Evolutionary conservation across 768 basidiomycete genomes (phyloP).

Genomic region (Clathrus columnatus): DNA sequence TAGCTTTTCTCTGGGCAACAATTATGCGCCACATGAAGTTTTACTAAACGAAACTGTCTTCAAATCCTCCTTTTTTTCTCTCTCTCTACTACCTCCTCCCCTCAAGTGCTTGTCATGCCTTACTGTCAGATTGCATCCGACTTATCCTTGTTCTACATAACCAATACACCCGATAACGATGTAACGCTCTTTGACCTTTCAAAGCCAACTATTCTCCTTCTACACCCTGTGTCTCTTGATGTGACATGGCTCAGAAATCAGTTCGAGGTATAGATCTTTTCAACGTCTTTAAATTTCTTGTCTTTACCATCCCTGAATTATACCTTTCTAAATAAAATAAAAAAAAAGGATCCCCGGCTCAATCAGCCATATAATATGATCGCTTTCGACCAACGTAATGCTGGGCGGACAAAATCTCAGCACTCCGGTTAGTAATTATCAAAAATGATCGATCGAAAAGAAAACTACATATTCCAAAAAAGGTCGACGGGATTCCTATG

Average conservation of each 20-base stretch:
- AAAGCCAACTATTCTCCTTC: conserved; percentile 57
- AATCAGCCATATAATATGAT: conserved; percentile 55
- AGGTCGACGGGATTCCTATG: conserved; percentile 62
- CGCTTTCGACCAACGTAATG: conserved; percentile 62
- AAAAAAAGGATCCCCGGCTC: conserved; percentile 51
- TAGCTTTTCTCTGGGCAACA: not conserved
- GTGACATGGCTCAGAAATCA: conserved; percentile 60
- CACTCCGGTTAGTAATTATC: conserved; percentile 2
- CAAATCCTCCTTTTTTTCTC: not conserved
- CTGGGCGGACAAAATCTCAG: conserved; percentile 29
- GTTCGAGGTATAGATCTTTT: conserved; percentile 25
- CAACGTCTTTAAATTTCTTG: no score
- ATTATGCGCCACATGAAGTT: not conserved
- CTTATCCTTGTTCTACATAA: conserved; percentile 63
- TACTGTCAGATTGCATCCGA: conserved; percentile 16
- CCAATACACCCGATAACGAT: conserved; percentile 50
- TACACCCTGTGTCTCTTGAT: conserved; percentile 63
- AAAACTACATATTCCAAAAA: conserved; percentile 30
- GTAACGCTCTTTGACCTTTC: conserved; percentile 58
- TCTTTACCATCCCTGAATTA: no score
- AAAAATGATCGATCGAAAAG: not conserved
- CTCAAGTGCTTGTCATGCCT: not conserved
- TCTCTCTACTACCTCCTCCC: not conserved
- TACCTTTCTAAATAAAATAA: no score
- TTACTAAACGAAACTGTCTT: not conserved